Percentiles rank a stretch among this genome's conserved stretches.
Evolutionary conservation across 495 filamentous ascomycete genomes (phyloP).

Genomic region (Jackrogersella multiformis): DNA sequence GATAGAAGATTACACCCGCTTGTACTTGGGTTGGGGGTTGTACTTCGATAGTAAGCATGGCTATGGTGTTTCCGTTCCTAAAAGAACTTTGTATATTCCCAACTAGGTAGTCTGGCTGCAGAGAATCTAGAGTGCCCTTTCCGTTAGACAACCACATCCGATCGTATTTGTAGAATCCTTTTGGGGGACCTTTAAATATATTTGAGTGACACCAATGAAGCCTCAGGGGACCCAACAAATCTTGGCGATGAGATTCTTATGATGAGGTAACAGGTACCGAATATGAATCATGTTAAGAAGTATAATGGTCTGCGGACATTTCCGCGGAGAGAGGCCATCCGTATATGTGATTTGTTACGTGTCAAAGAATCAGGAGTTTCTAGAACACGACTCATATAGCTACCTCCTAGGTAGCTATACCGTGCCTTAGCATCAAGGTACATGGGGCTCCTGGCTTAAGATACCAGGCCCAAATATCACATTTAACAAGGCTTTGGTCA

Average conservation of each 20-base stretch:
- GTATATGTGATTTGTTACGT: conserved; percentile 23
- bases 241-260: neutral
- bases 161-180: neutral
- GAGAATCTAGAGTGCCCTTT: conserved; percentile 14
- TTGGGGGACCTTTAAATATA: conserved; percentile 29
- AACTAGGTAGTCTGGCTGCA: conserved; percentile 16
- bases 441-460: neutral
- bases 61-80: conserved; percentile 12
- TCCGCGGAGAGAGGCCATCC: conserved; percentile 14
- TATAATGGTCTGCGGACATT: conserved; percentile 10
- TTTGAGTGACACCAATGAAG: conserved; percentile 23
- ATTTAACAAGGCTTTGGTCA: neutral
- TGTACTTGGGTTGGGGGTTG: conserved; percentile 35
- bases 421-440: neutral
- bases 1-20: conserved; percentile 34
- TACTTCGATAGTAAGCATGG: conserved; percentile 38
- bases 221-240: conserved; percentile 5
- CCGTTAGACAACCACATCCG: neutral
- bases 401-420: neutral
- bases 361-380: conserved; percentile 6
- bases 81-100: conserved; percentile 1
- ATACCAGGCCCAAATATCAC: neutral
- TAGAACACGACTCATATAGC: conserved; percentile 31
- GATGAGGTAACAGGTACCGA: neutral
- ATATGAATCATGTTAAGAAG: conserved; percentile 7